Evolutionary conservation across 1,284 basidiomycete genomes (phyloP).

Genomic region (Coriolopsis trogii): DNA sequence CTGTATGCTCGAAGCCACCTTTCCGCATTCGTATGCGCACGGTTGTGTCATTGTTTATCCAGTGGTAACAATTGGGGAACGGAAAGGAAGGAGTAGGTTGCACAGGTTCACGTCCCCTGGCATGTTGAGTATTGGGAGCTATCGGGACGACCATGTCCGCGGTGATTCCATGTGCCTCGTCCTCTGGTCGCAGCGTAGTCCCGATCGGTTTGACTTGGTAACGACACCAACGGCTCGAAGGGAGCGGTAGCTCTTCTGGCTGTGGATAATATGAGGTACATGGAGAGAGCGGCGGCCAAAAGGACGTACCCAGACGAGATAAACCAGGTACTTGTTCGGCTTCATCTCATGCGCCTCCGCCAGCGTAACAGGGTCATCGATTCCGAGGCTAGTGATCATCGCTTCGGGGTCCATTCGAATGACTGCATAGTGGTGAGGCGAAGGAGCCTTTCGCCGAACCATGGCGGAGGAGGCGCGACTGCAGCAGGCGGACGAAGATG

Average conservation of each 20-base stretch:
- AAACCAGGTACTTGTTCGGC: slow-evolving; percentile 2
- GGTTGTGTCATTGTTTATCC: slow-evolving; percentile 1
- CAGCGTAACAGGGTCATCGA: not conserved
- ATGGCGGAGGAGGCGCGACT: not conserved
- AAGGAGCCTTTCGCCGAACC: not conserved
- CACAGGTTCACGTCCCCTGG: not conserved
- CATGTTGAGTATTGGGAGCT: slow-evolving; percentile 5
- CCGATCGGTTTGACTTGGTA: not conserved
- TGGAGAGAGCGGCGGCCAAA: not conserved
- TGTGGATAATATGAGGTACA: too few species aligned
- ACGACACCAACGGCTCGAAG: not conserved
- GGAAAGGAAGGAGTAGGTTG: slow-evolving; percentile 4
- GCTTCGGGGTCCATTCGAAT: slow-evolving; percentile 6
- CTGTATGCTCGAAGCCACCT: not conserved
- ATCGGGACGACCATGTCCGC: slow-evolving; percentile 12
- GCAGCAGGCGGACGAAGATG: not conserved
- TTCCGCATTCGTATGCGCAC: slow-evolving; percentile 5
- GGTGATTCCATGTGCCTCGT: not conserved
- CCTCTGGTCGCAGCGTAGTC: not conserved
- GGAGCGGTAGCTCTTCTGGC: slow-evolving; percentile 2
- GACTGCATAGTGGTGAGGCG: not conserved
- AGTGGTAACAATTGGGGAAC: slow-evolving; percentile 15
- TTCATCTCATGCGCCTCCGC: not conserved
- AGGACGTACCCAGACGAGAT: not conserved
- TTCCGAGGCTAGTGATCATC: not conserved